A percentile compares a stretch with the other conserved stretches of the same genome.
These are phyloP conservation scores for Melampsora occidentalis DNA, from an alignment of 1,284 basidiomycete genomes.

Conservation along the genomic window DNA sequence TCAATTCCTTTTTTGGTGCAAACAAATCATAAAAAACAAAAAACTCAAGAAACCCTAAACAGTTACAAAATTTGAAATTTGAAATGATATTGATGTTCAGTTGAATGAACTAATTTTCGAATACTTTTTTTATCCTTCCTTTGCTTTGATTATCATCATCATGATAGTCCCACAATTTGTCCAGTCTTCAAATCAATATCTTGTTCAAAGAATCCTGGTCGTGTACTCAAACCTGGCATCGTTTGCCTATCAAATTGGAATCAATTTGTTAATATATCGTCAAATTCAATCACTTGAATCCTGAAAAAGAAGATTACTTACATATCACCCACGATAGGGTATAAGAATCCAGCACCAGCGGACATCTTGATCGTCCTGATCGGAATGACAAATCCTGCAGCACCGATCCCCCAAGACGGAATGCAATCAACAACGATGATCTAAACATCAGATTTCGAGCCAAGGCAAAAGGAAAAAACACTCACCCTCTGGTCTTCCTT, in stretches of 20 bases:
- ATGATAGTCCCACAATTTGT: constrained; percentile 38
- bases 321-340: constrained; percentile 70
- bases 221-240: constrained; percentile 93
- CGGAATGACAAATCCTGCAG: constrained; percentile 72
- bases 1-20: no score
- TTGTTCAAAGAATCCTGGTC: constrained; percentile 63
- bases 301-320: constrained; percentile 11
- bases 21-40: no score
- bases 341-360: constrained; percentile 92
- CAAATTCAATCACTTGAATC: neutral
- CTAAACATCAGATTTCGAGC: no score
- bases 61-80: no score
- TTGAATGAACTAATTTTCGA: no score
- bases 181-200: constrained; percentile 41
- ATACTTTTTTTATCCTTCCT: no score
- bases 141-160: constrained; percentile 3
- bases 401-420: constrained; percentile 43
- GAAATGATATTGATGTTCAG: no score
- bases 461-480: no score
- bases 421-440: constrained; percentile 46
- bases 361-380: constrained; percentile 84
- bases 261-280: neutral
- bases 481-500: constrained; percentile 73
- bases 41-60: no score
- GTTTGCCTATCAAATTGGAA: constrained; percentile 74